Evolutionary conservation across 768 basidiomycete genomes (phyloP), one percentile per base, ranked within the genome.

Genomic region (Tulasnella sp.): DNA sequence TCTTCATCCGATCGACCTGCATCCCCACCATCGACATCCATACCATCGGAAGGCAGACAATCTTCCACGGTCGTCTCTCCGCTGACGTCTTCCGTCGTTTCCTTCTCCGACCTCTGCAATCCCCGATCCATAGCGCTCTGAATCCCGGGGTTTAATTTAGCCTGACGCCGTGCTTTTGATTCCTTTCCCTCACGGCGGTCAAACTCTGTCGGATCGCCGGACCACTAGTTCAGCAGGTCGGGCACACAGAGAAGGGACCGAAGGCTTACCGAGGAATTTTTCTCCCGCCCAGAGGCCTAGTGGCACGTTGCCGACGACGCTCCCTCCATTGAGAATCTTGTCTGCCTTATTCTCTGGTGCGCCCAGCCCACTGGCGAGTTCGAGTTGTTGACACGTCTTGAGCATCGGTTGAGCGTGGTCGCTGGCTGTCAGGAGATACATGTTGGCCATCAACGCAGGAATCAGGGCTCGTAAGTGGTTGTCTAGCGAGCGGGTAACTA

Each of bases 201-300:
- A 6, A 80, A 41, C 34, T 80, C 79, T 80, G 48, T 60, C 12
- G 50, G 18, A 37, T 31, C 34, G 16, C 18, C 4, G 24, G 31
- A 16, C 14, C 74, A 42, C 14, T 18, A 40, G 40, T 14, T 75
- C 40, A 42, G 46, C 41, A 7, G 0, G 0, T 6, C 1, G 12
- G 74, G 14, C 8, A 31, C 7, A 24, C 20, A 20, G 4, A 42
- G 12, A 5, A 16, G 18, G 28, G 14, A 18, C 12, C 18, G 40
- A 78, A 11, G 75, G 87, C 89, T 73, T 69, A 93, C 93, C 93
- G 74, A 91, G 86, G 82, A 90, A 89, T 69, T 92, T 87, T 83
- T 94, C 91, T 8, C 93, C 93, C 16, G 92, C 90, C 94, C 94
- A 94, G 75, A 93, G 83, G 31, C 93, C 86, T 83, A 94, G 84